phyloP scores from a whole-genome alignment of 176 grass and related monocot species.

The Hyparrhenia diplandra region DNA sequence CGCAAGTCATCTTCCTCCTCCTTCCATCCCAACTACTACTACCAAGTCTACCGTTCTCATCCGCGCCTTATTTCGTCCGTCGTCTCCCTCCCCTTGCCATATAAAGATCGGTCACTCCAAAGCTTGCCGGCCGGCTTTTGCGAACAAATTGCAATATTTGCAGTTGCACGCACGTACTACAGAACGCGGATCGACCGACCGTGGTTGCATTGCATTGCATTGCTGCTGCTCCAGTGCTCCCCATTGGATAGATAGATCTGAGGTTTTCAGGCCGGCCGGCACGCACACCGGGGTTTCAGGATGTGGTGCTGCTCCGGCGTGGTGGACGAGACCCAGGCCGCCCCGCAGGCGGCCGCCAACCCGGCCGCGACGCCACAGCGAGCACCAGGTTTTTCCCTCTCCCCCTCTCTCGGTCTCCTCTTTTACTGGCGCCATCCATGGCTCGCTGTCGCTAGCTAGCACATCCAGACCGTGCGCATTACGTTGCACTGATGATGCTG shows the following conservation, averaged over 20 bases:
- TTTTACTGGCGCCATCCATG: background rate
- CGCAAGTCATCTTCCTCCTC: background rate
- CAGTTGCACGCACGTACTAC: background rate
- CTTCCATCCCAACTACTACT: background rate
- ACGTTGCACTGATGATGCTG: background rate
- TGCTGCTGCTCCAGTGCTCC: background rate
- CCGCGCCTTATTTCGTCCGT: too few relatives aligned
- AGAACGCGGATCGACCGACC: background rate
- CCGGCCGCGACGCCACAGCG: slow-evolving; percentile 18
- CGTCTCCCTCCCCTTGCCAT: background rate
- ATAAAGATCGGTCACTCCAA: too few relatives aligned
- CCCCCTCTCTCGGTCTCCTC: background rate
- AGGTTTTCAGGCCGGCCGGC: background rate
- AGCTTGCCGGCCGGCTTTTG: background rate
- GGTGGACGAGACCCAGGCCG: slow-evolving; percentile 30
- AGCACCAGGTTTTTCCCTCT: slow-evolving; percentile 17
- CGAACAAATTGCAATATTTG: background rate
- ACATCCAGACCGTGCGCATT: background rate
- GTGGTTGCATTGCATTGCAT: background rate
- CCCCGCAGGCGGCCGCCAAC: slow-evolving; percentile 4
- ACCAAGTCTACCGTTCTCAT: too few relatives aligned
- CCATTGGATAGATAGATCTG: background rate
- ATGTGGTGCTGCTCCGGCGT: slow-evolving; percentile 40
- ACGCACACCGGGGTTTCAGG: background rate
- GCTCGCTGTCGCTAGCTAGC: background rate